phyloP scores from a whole-genome alignment of 129 eudicot species.

The carrot (Daucus carota) region DH1_v3.0 NC_030381.2:6821001-6821500 shows the following conservation, averaged over 20 bases:
- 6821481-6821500: neutral
- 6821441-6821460: neutral
- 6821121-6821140: neutral
- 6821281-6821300: neutral
- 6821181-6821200: neutral
- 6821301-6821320: neutral
- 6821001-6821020: no score
- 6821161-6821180: neutral
- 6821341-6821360: neutral
- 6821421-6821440: neutral
- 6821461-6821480: neutral
- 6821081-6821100: neutral
- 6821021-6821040: neutral
- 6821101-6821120: neutral
- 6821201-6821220: neutral
- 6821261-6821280: neutral
- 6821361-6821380: neutral
- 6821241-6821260: neutral
- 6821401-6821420: neutral
- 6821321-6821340: neutral
- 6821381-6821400: neutral
- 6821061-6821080: neutral
- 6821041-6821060: neutral
- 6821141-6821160: neutral
- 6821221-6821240: neutral